Evolutionary conservation across 768 basidiomycete genomes (phyloP).

Genomic region (Piloderma croceum): DNA sequence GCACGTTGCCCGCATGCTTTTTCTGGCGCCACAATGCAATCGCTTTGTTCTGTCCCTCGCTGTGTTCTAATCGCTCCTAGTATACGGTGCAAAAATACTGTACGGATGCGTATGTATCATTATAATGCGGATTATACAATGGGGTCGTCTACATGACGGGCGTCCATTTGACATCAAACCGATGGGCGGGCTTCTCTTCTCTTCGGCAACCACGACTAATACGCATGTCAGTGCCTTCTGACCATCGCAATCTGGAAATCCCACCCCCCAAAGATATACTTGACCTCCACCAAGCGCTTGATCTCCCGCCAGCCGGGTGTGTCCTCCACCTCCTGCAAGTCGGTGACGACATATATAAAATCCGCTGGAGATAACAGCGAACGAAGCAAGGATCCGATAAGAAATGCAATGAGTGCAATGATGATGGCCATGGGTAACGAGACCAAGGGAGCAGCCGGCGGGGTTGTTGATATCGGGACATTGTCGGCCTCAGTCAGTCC

Average conservation of each 20-base stretch:
- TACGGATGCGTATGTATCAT: no score
- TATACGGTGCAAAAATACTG: no score
- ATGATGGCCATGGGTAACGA: slow-evolving; percentile 58
- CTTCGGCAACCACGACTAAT: no score
- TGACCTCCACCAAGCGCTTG: slow-evolving; percentile 72
- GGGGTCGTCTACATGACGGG: no score
- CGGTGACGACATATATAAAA: slow-evolving; percentile 75
- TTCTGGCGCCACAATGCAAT: no score
- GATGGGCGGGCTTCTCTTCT: no score
- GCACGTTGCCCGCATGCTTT: no score
- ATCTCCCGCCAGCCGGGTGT: slow-evolving; percentile 79
- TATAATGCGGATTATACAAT: no score
- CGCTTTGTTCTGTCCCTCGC: no score
- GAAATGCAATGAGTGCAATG: slow-evolving; percentile 80
- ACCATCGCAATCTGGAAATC: slow-evolving; percentile 86
- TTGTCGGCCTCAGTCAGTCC: slow-evolving; percentile 17
- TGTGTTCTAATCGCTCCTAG: no score
- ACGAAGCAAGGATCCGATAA: slow-evolving; percentile 86
- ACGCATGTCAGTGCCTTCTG: slow-evolving; percentile 48
- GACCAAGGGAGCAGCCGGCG: slow-evolving; percentile 23
- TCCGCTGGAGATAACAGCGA: slow-evolving; percentile 87
- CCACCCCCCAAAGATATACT: slow-evolving; percentile 79
- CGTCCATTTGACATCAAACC: no score
- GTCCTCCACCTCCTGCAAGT: slow-evolving; percentile 48
- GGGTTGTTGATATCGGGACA: slow-evolving; percentile 5